Conservation (phyloP, 2,329 filamentous ascomycete species). For the Ambrosiella cleistominuta region DNA sequence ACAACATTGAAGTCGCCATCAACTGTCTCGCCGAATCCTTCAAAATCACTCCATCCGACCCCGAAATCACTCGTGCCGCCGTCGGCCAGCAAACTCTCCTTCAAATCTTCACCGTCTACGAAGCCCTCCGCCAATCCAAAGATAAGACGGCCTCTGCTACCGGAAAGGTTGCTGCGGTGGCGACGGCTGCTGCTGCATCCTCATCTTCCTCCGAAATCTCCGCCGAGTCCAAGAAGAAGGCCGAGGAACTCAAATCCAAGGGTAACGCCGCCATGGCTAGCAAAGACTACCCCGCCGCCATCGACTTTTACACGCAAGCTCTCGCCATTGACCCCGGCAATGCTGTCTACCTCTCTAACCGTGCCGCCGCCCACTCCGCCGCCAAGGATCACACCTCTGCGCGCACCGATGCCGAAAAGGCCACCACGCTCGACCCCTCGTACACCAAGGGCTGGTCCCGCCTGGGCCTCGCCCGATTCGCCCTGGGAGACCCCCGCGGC, state of each 20-base stretch:
- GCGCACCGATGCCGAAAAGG: slow-evolving; percentile 74
- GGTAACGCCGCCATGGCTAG: slow-evolving; percentile 90
- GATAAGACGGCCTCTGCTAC: slow-evolving; percentile 19
- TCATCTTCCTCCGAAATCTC: slow-evolving; percentile 18
- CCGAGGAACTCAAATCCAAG: slow-evolving; percentile 73
- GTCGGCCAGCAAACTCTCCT: slow-evolving; percentile 75
- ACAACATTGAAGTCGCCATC: slow-evolving; percentile 83
- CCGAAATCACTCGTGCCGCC: slow-evolving; percentile 54
- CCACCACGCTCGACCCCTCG: slow-evolving; percentile 68
- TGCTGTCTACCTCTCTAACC: slow-evolving; percentile 94
- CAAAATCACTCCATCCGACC: slow-evolving; percentile 74
- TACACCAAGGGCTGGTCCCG: slow-evolving; percentile 98
- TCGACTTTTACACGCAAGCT: slow-evolving; percentile 76
- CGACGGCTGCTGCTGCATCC: slow-evolving; percentile 21
- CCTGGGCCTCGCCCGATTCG: slow-evolving; percentile 78
- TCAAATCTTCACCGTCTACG: slow-evolving; percentile 87
- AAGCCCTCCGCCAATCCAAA: slow-evolving; percentile 59
- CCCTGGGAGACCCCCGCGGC: slow-evolving; percentile 75
- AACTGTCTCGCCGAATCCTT: slow-evolving; percentile 93
- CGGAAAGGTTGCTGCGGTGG: slow-evolving; percentile 22
- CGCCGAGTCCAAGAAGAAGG: slow-evolving; percentile 48
- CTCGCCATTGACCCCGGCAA: slow-evolving; percentile 67
- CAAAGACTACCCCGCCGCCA: slow-evolving; percentile 72
- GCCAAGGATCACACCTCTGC: slow-evolving; percentile 71
- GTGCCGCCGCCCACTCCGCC: slow-evolving; percentile 81